Base-by-base conservation (phyloP, 1,284 basidiomycete genomes). In the Ceratobasidium sp. region DNA sequence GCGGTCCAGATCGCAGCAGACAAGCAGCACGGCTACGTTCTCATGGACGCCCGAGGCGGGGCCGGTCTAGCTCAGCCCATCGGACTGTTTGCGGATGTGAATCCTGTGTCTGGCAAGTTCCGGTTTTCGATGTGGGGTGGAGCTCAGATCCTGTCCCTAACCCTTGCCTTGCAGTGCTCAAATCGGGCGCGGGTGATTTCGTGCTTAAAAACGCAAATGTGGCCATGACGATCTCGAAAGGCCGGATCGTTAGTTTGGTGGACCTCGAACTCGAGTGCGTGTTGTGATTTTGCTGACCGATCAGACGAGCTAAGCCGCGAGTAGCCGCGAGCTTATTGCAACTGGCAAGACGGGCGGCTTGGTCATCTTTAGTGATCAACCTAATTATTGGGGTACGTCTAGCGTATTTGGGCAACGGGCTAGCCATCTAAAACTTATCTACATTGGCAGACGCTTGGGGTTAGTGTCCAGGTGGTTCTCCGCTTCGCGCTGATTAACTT, bases 281-380 rank as follows among this genome's bases (percentile, higher is more conserved):
- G 5, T 59, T 43, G 8, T 36, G 10, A 18, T 46, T 18, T 57
- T 14, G 30, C 6, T n/a, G 10, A 28, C 18, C 26, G 28, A 52
- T 26, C 50, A n/a, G 50, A 8, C 30, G 23, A 30, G 50, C 50
- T 52, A 30, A 52, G n/a, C n/a, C 43, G 9, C 18, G 10, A 52
- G 30, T 73, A 92, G 91, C 14, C 92, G 94, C 36, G 94, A 97
- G 80, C 84, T 98, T 10, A 88, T 98, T 71, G 79, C 86, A 0
- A 82, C 88, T 58, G 93, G 92, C 8, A 79, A 85, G 73, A 91
- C 89, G 2, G 95, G 92, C 61, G 96, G 96, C 10, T 81, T 98
- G 71, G 88, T 96, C 52, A 92, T 97, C 72, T 97, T 96, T 80
- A 91, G 97, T 77, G 92, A 96, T 80, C 86, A 88, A 67, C 94